Base-by-base conservation (phyloP, 768 basidiomycete genomes). In the Xanthoconium stramineum region DNA sequence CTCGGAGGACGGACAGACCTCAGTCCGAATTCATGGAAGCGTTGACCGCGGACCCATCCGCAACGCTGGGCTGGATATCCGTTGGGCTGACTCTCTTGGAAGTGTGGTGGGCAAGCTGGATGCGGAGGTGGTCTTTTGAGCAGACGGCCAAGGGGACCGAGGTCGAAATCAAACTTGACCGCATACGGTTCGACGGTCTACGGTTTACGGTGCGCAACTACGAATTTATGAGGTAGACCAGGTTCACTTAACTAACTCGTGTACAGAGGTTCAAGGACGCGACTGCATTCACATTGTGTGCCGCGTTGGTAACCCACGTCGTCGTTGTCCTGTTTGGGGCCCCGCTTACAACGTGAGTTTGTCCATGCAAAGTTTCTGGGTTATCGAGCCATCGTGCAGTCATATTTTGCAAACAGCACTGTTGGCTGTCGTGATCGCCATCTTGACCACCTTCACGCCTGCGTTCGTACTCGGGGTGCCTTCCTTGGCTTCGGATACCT, bases 311-410 rank as follows among this genome's bases (percentile, higher is more conserved):
- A 12, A 69, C 83, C n/a, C 77, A 86, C 58, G 61, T 67, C 44
- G 49, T 83, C 2, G 61, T 86, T 0, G 70, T 93, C 15, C 65
- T 90, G 15, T 86, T 96, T 59, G 93, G 94, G 0, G 91, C 93
- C 11, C 88, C 91, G 5, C 60, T 88, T 15, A 59, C 75, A 32
- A 82, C 79, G 87, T 87, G 64, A 59, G 65, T 68, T n/a, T 17
- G 1, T 30, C 29, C 29, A 13, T 55, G 35, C 48, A 12, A n/a
- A 32, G 20, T 5, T 36, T 33, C 14, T 28, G 7, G 8, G 46
- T 20, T 24, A 48, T 20, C 52, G 17, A 67, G 36, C 17, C 19
- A 40, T 40, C 33, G 32, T 58, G 39, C 47, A 89, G 86, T 47
- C 73, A 84, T 57, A 50, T 76, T 40, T 46, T 75, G 8, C 81